A percentile compares a stretch with the other conserved stretches of the same genome.
Evolutionary conservation across 1,284 basidiomycete species (phyloP).

Genomic region (Vanrija humicola): DNA sequence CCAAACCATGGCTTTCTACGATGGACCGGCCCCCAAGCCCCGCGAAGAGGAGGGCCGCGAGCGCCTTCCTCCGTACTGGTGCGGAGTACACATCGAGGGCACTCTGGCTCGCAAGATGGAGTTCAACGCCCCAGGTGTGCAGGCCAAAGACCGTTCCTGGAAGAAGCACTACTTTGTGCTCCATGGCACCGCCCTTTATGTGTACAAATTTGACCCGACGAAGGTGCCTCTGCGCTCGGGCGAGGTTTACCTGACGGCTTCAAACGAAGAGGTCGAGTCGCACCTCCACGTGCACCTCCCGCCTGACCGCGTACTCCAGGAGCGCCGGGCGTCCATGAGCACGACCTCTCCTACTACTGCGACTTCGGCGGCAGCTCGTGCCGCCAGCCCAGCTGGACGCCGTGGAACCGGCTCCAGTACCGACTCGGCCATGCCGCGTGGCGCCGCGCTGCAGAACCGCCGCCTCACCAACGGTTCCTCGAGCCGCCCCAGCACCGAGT

Average conservation of each 20-base stretch:
- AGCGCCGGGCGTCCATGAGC: conserved; percentile 31
- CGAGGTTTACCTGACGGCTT: conserved; percentile 15
- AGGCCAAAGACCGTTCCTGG: conserved; percentile 89
- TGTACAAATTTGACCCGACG: conserved; percentile 67
- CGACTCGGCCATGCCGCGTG: not conserved
- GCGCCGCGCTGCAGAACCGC: not conserved
- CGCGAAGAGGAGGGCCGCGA: conserved; percentile 74
- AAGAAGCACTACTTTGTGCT: conserved; percentile 81
- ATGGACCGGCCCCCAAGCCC: conserved; percentile 32
- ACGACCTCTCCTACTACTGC: not conserved
- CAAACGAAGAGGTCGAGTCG: conserved; percentile 39
- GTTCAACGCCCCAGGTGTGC: conserved; percentile 76
- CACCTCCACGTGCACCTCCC: conserved; percentile 48
- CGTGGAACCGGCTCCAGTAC: not conserved
- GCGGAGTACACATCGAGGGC: conserved; percentile 72
- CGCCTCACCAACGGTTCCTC: conserved; percentile 3
- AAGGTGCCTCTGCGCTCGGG: conserved; percentile 43
- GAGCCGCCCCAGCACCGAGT: not conserved
- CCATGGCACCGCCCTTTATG: conserved; percentile 81
- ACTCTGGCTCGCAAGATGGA: conserved; percentile 93
- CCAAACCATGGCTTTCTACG: conserved; percentile 11
- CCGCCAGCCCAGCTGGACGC: too few relatives aligned
- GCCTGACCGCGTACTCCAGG: conserved; percentile 24
- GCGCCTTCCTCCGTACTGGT: conserved; percentile 74
- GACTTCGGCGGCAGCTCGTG: not conserved